Conservation (phyloP, 108 stramenopile species). For the Pseudonitzschia multistriata region DNA sequence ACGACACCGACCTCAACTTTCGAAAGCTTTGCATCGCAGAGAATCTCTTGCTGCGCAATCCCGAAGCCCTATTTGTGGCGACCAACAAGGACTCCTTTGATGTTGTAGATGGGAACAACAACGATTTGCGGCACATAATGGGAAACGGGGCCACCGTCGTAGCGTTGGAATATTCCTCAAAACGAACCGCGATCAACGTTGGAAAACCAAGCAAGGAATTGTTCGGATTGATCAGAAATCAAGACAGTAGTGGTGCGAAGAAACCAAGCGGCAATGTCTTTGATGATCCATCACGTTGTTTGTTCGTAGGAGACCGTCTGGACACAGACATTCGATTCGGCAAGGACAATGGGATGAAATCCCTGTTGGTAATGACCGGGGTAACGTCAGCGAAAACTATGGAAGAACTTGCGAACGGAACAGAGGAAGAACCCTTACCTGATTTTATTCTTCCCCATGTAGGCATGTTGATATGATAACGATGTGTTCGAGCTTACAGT, state of each 20-base stretch:
- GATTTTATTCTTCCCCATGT: constrained; percentile 61
- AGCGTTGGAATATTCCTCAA: constrained; percentile 65
- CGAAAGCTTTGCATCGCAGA: constrained; percentile 80
- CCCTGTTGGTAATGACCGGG: constrained; percentile 78
- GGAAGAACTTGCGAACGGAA: constrained; percentile 31
- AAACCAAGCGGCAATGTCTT: constrained; percentile 4
- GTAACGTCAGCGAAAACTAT: constrained; percentile 58
- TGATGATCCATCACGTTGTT: constrained; percentile 47
- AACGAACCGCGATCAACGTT: constrained; percentile 63
- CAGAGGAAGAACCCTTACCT: constrained; percentile 50
- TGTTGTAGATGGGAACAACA: constrained; percentile 48
- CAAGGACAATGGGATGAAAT: constrained; percentile 59
- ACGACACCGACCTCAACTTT: constrained; percentile 71
- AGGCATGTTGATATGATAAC: constrained; percentile 22
- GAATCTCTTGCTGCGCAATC: constrained; percentile 70
- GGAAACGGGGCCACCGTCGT: constrained; percentile 72
- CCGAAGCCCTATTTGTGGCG: constrained; percentile 67
- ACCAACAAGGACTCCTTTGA: constrained; percentile 85
- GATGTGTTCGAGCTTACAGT: not conserved
- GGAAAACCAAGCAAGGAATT: constrained; percentile 75
- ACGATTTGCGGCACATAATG: constrained; percentile 53
- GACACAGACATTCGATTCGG: constrained; percentile 88
- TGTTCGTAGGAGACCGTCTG: constrained; percentile 89
- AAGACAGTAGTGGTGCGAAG: not conserved
- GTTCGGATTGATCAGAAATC: constrained; percentile 45